Evolutionary conservation across 257 asterid genomes (phyloP).

Genomic region (Verbena officinalis): DNA sequence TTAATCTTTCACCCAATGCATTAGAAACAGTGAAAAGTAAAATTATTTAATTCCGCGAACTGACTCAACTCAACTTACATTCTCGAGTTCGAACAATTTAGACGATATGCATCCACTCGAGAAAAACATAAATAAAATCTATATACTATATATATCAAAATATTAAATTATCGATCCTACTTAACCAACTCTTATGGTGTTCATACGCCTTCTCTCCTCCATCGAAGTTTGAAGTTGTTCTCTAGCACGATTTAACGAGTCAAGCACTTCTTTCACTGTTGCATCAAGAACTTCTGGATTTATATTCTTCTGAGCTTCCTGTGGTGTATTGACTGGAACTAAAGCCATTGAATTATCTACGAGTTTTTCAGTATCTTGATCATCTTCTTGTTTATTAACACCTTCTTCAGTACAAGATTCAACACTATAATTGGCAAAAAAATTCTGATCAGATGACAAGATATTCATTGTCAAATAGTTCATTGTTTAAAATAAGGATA

Average conservation of each 20-base stretch:
- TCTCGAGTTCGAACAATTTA: too few species aligned
- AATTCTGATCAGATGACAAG: slow-evolving; percentile 1
- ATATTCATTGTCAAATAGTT: too few species aligned
- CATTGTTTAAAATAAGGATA: too few species aligned
- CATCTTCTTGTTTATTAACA: slow-evolving; percentile 13
- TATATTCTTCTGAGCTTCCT: slow-evolving; percentile 27
- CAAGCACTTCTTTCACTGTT: slow-evolving; percentile 60
- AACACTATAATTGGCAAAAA: background rate
- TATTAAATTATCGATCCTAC: background rate
- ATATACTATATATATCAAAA: background rate
- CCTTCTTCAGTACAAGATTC: slow-evolving; percentile 26
- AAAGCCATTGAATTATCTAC: slow-evolving; percentile 55
- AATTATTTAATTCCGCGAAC: too few species aligned
- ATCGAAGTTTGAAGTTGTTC: slow-evolving; percentile 60
- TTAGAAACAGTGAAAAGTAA: background rate
- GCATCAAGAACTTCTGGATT: slow-evolving; percentile 59
- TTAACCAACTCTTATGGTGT: slow-evolving; percentile 47
- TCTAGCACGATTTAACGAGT: slow-evolving; percentile 52
- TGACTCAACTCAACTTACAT: too few species aligned
- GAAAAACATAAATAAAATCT: background rate
- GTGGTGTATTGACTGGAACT: slow-evolving; percentile 39
- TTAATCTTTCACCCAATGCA: slow-evolving; percentile 1
- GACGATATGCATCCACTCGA: background rate
- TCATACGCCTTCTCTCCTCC: slow-evolving; percentile 44
- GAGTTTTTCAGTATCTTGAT: slow-evolving; percentile 23